A percentile compares a stretch with the other conserved stretches of the same genome.
phyloP scores from a whole-genome alignment of 2,329 filamentous ascomycete genomes.

The Colletotrichum sp. region DNA sequence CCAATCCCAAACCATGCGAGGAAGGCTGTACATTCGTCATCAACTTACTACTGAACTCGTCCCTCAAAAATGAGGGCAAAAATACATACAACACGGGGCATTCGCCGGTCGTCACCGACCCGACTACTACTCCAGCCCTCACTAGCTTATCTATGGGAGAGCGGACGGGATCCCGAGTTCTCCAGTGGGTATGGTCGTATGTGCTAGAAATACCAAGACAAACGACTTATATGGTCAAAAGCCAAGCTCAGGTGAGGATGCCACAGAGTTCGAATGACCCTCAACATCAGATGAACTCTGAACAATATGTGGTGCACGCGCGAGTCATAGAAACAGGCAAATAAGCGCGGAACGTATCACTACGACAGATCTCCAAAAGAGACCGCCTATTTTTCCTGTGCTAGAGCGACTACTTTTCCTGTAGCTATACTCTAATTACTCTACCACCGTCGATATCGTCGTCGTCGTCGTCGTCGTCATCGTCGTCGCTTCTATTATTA shows the following conservation, averaged over 20 bases:
- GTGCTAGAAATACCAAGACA: accelerated
- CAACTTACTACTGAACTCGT: neutral
- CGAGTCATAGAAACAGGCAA: neutral
- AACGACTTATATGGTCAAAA: neutral
- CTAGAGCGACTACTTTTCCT: no score
- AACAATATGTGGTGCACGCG: neutral
- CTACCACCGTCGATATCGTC: no score
- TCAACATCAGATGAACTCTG: neutral
- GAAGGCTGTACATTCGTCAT: neutral
- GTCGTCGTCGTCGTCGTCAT: no score
- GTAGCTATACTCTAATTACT: no score
- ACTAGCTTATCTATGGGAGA: no score
- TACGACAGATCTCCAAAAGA: neutral
- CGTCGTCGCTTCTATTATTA: no score
- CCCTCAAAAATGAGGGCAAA: neutral
- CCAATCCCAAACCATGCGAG: no score
- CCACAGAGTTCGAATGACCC: neutral
- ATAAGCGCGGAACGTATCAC: neutral
- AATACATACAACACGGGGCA: no score
- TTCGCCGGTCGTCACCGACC: no score
- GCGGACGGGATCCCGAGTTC: neutral
- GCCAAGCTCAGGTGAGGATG: neutral
- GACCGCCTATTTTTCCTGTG: no score
- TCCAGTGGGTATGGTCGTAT: neutral
- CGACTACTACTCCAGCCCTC: no score